These are phyloP conservation scores for Solanum aculeatissimum DNA, from an alignment of 305 asterid species.

Conservation along the genomic window DNA sequence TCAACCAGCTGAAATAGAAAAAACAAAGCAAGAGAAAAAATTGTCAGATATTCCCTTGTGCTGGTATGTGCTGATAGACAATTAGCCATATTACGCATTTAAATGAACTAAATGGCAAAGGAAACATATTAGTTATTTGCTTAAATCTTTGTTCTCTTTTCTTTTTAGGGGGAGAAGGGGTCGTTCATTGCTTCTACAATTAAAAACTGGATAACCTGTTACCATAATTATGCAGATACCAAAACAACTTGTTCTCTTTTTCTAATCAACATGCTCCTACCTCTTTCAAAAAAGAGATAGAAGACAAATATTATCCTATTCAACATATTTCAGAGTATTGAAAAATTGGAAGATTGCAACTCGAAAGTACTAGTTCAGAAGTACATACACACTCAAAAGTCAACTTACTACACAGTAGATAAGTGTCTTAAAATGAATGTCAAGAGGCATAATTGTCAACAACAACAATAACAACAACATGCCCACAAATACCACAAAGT, in stretches of 20 bases:
- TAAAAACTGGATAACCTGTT: not conserved
- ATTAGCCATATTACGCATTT: not conserved
- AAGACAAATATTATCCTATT: not conserved
- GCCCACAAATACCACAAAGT: too few species aligned
- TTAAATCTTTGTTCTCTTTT: not conserved
- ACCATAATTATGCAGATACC: not conserved
- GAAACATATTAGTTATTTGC: not conserved
- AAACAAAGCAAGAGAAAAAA: slow-evolving; percentile 1
- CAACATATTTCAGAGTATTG: not conserved
- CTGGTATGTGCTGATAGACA: not conserved
- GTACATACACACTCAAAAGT: not conserved
- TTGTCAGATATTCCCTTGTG: not conserved
- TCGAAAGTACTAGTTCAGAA: not conserved
- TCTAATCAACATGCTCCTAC: not conserved
- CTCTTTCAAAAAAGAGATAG: not conserved
- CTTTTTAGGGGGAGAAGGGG: not conserved
- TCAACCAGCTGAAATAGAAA: slow-evolving; percentile 60
- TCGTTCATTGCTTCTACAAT: not conserved
- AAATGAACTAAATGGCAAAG: not conserved
- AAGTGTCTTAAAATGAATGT: not conserved
- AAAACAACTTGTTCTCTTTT: not conserved
- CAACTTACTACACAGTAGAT: not conserved
- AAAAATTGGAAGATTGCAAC: not conserved
- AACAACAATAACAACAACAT: too few species aligned
- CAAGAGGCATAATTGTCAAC: not conserved